Evolutionary conservation across 257 asterid genomes (phyloP), one percentile per base, ranked within the genome.

Genomic region (Capsicum chinense): DNA sequence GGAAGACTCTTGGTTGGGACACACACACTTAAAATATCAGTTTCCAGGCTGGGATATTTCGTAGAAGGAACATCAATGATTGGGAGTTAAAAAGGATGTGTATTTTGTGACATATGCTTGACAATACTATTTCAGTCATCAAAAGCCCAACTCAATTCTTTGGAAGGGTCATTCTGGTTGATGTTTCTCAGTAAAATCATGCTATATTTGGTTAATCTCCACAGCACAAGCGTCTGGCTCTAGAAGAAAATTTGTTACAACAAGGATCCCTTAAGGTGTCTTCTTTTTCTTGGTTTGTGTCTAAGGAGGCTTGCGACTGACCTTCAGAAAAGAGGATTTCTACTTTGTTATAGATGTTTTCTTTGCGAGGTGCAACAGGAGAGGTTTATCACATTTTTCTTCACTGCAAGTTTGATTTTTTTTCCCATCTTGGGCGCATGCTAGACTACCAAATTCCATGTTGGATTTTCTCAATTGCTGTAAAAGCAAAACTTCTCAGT

Each of bases 41-140:
- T 66, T 66, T 66, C 48, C 47, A 15, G 19, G 48, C 11, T 35
- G 5, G 73, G 73, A 21, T 66, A 16, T 64, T 66, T 66, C 35
- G 35, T 11, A 33, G 73, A 66, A 66, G 73, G 48, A 66, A 66
- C 47, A 35, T 66, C 73, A 66, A 35, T 26, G 42, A 64, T 12
- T 33, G 47, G 71, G 71, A 64, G 71, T 64, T 64, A 26, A 44
- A 64, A 64, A 64, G 16, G 71, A 64, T 64, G 71, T 26, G 44
- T 26, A 33, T 33, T 64, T 64, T 64, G 44, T 64, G 71, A 33
- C 44, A 64, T 26, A 33, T 64, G 71, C 71, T 64, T 33, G 73
- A n/a, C 73, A 64, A 33, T 26, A 13, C 73, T 66, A 66, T 35
- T 33, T 66, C 48, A 66, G 73, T 66, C 73, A 66, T 66, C 73